Conservation (phyloP, 2,329 filamentous ascomycete genomes). For the Ascochyta koolunga region DNA sequence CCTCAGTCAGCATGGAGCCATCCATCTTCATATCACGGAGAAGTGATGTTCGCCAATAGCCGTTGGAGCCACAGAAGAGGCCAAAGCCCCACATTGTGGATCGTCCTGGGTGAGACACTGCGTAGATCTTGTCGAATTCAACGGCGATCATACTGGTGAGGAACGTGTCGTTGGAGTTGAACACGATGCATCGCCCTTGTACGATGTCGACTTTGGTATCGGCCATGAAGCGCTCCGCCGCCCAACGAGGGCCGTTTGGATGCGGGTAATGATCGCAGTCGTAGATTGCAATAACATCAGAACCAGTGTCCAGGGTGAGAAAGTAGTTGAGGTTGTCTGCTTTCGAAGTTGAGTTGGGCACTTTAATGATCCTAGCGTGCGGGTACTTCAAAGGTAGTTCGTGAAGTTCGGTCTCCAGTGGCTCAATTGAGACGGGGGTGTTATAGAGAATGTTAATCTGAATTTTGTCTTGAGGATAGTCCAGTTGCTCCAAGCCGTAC, state of each 20-base stretch:
- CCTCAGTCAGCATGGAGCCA: slow-evolving; percentile 57
- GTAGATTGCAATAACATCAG: slow-evolving; percentile 56
- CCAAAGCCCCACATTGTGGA: slow-evolving; percentile 56
- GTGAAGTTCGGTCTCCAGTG: slow-evolving; percentile 52
- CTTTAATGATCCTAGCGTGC: slow-evolving; percentile 55
- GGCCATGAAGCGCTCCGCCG: slow-evolving; percentile 54
- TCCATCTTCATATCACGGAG: slow-evolving; percentile 57
- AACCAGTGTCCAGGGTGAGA: slow-evolving; percentile 52
- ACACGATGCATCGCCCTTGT: slow-evolving; percentile 57
- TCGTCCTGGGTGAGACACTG: slow-evolving; percentile 57
- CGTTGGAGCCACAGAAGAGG: slow-evolving; percentile 58
- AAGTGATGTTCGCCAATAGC: slow-evolving; percentile 55
- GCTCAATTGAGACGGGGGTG: slow-evolving; percentile 55
- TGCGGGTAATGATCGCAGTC: slow-evolving; percentile 60
- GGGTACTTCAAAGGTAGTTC: slow-evolving; percentile 47
- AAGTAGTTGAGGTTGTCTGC: slow-evolving; percentile 60
- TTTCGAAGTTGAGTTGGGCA: slow-evolving; percentile 57
- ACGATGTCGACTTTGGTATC: slow-evolving; percentile 55
- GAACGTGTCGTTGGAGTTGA: slow-evolving; percentile 54
- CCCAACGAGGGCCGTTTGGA: slow-evolving; percentile 57
- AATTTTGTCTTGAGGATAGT: slow-evolving; percentile 55
- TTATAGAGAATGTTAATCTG: slow-evolving; percentile 58
- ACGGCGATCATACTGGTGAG: slow-evolving; percentile 56
- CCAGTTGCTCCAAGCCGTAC: slow-evolving; percentile 55
- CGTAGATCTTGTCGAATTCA: slow-evolving; percentile 61